Evolutionary conservation across 2,329 filamentous ascomycete species (phyloP).

Genomic region (Fusarium chaquense): DNA sequence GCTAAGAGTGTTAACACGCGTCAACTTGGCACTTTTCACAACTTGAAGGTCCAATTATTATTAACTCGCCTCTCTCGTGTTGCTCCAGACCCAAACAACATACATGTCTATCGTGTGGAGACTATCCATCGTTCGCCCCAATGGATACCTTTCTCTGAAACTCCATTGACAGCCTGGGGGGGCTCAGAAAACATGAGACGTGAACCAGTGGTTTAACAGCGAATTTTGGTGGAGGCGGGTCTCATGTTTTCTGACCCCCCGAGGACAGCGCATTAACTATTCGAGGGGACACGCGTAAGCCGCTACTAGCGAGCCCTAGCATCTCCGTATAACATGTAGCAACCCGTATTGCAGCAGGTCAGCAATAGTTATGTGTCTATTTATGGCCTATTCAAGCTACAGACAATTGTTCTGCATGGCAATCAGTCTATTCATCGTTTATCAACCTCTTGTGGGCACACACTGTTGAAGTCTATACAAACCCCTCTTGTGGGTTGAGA

Average conservation of each 20-base stretch:
- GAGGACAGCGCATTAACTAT: constrained; percentile 3
- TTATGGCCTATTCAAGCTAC: constrained; percentile 3
- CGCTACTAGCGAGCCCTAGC: constrained; percentile 37
- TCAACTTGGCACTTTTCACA: constrained; percentile 3
- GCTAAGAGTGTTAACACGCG: not conserved
- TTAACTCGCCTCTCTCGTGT: constrained; percentile 5
- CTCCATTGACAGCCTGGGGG: constrained; percentile 10
- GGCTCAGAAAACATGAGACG: too few relatives aligned
- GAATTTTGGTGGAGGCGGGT: too few relatives aligned
- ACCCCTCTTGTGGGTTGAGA: constrained; percentile 1
- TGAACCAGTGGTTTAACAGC: too few relatives aligned
- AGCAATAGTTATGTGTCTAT: not conserved
- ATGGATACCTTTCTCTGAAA: constrained; percentile 1
- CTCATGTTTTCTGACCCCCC: too few relatives aligned
- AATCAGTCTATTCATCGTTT: constrained; percentile 14
- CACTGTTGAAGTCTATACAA: not conserved
- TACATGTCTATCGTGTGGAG: constrained; percentile 7
- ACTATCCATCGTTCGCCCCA: constrained; percentile 15
- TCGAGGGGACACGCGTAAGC: constrained; percentile 42
- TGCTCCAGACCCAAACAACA: not conserved
- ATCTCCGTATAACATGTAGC: constrained; percentile 1
- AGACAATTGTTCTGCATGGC: constrained; percentile 4
- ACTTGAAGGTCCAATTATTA: constrained; percentile 3
- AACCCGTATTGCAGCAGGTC: not conserved
- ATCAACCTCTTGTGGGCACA: not conserved